Evolutionary conservation across 208 protist genomes (phyloP), one percentile per base, ranked within the genome.

Genomic region (Trypanosoma boissoni): DNA sequence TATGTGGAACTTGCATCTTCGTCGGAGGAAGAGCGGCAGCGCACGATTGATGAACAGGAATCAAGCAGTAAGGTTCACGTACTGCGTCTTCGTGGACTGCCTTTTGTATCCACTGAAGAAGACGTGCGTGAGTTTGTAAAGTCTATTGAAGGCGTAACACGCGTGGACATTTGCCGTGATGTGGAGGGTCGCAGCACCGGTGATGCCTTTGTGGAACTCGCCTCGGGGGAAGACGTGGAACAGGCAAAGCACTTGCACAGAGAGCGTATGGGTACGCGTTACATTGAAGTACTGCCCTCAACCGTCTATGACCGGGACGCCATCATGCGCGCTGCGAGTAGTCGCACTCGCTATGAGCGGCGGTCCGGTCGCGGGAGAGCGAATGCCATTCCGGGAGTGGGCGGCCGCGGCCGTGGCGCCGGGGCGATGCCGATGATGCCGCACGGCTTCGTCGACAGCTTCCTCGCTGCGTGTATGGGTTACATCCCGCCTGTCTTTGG

Each of bases 161-260:
- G 65, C 16, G 27, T 89, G 12, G 77, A 87, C 18, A 41, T 91
- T 2, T 78, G 77, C 46, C 32, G 42, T 10, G 68, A 86, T 50
- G 10, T 37, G 21, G 72, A 80, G 2, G 72, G 67, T 0, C 65
- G 74, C 41, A 74, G 58, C 50, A 88, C 79, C 3, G 87, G 87
- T 2, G 76, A 91, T 46, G 83, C 82, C 14, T 94, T 84, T 54
- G 60, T 92, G 20, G 79, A 89, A 56, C 52, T 92, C 14, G 36
- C 43, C 12, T 68, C 21, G 9, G 58, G 62, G 1, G 61, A 54
- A 16, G 70, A 58, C 52, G 74, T 77, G 5, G 61, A 72, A 46
- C 46, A 68, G 53, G 59, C 66, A 37, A 64, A 58, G 31, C 32
- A 42, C 44, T 55, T 83, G 20, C 72, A 86, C 51, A 55, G 52